phyloP scores from a whole-genome alignment of 116 monocot genomes.

The Iris pallida region DNA sequence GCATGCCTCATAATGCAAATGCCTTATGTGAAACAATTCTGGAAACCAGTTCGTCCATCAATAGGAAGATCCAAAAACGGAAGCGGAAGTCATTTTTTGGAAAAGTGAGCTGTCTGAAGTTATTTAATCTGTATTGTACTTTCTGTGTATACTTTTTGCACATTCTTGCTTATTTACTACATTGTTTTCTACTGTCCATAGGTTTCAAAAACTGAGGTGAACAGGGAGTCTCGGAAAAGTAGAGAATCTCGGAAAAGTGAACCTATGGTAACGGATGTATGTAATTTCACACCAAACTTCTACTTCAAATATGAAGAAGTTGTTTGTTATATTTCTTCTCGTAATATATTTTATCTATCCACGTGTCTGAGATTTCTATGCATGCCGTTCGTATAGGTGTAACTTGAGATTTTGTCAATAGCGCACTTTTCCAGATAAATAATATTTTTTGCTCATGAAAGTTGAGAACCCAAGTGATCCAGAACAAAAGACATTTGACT shows the following conservation, averaged over 20 bases:
- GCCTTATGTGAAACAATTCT: conserved; percentile 45
- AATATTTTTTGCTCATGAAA: no score
- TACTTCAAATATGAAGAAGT: no score
- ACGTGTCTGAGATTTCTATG: no score
- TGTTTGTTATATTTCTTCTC: no score
- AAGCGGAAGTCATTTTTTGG: conserved; percentile 34
- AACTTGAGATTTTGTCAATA: no score
- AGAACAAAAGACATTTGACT: no score
- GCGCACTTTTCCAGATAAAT: no score
- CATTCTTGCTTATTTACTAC: background rate
- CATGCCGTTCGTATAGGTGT: no score
- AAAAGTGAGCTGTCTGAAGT: conserved; percentile 41
- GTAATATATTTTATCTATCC: no score
- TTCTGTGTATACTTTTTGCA: background rate
- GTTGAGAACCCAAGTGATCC: no score
- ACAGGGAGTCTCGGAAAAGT: conserved; percentile 23
- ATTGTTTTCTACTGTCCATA: conserved; percentile 21
- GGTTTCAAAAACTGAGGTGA: conserved; percentile 42
- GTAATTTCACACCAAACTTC: no score
- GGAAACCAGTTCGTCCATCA: conserved; percentile 26
- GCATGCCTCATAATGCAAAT: conserved; percentile 30
- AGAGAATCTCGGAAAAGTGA: conserved; percentile 18
- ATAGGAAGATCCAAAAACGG: conserved; percentile 44
- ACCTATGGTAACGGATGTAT: conserved; percentile 57
- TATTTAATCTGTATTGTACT: background rate